Base-by-base conservation (phyloP, 2,329 filamentous ascomycete species). In the Myotisia sp. region DNA sequence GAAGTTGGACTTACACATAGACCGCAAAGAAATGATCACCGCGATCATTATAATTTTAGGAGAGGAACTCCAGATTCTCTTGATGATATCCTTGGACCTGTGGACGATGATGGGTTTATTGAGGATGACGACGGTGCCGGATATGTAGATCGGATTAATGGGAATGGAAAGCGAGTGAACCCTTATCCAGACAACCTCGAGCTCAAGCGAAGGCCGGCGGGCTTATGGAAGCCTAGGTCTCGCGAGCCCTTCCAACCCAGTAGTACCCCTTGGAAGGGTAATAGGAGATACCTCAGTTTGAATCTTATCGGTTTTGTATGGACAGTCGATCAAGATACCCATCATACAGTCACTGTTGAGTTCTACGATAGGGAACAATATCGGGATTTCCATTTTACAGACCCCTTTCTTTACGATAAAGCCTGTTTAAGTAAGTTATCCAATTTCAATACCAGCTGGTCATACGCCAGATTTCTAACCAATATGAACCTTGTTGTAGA, bases 331-430 rank as follows among this genome's bases (percentile, higher is more conserved):
- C 90, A 98, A 56, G 86, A 94, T 50, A 81, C 79, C 0, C 79
- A 87, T 47, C 75, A 95, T 53, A 98, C 90, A 2, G 78, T 98
- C 7, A 94, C 86, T 0, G 86, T 95, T 2, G 90, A 95, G 49
- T 98, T 98, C 54, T 94, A 95, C 54, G 92, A 98, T 55, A 79
- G 85, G 38, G 85, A 92, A 46, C 76, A 80, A 39, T 80, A 93
- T 53, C 73, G 87, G 30, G 85, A 95, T 54, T 94, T 94, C 49
- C 90, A 95, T 61, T 95, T 98, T 54, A 95, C 86, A 8, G 90
- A 98, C 53, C 87, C 85, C 1, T 94, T 85, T 52, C 68, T 85
- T 3, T 95, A 95, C 58, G 90, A 98, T 60, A 94, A 93, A 57
- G 87, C 90, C 13, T 95, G 87, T 49, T 65, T 98, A 5, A 83